A percentile compares a stretch with the other conserved stretches of the same genome.
Conservation (phyloP, 2,329 filamentous ascomycete species). For the Diaporthe sp. region DNA sequence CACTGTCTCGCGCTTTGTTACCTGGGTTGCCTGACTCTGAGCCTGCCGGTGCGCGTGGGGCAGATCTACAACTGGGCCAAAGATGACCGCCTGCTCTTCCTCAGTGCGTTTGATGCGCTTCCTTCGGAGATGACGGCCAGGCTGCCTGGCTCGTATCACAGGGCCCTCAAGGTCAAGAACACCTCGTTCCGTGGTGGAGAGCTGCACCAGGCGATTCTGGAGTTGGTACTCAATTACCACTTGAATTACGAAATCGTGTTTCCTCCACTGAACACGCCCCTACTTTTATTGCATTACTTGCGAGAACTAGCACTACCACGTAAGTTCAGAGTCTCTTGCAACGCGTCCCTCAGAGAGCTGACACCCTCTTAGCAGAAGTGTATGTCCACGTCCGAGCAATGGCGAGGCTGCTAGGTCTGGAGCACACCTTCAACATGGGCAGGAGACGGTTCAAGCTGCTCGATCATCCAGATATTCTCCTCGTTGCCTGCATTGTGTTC, state of each 20-base stretch:
- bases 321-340: conserved; percentile 55
- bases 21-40: conserved; percentile 80
- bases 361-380: conserved; percentile 69
- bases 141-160: conserved; percentile 73
- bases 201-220: conserved; percentile 75
- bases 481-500: conserved; percentile 79
- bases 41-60: conserved; percentile 80
- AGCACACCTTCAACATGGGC: conserved; percentile 70
- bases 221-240: conserved; percentile 74
- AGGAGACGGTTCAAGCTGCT: conserved; percentile 61
- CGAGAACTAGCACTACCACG: conserved; percentile 81
- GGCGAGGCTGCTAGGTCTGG: conserved; percentile 62
- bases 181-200: conserved; percentile 63
- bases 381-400: conserved; percentile 72
- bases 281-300: conserved; percentile 78
- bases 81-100: conserved; percentile 78
- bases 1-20: conserved; percentile 87
- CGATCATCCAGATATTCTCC: conserved; percentile 80
- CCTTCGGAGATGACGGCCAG: conserved; percentile 72
- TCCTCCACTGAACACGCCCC: conserved; percentile 78
- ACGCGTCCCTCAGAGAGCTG: conserved; percentile 41
- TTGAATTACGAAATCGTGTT: conserved; percentile 78
- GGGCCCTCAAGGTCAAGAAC: conserved; percentile 67
- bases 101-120: conserved; percentile 68
- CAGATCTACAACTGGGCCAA: conserved; percentile 80